phyloP scores from a whole-genome alignment of 2,329 filamentous ascomycete genomes.

The Paraphaeosphaeria minitans region DNA sequence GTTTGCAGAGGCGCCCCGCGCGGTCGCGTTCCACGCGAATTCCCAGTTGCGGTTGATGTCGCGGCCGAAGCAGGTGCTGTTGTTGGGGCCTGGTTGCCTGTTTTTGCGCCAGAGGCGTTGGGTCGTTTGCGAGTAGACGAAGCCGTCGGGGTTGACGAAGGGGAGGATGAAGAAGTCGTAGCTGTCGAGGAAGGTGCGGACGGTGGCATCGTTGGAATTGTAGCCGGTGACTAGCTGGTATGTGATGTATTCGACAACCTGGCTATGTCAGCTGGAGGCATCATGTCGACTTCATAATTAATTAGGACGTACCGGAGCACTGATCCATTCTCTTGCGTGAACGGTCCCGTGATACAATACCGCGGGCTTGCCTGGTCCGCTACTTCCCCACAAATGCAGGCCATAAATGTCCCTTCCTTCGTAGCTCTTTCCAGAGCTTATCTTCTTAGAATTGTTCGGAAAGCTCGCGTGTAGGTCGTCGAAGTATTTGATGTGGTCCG shows the following conservation, averaged over 20 bases:
- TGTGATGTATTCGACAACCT: slow-evolving; percentile 34
- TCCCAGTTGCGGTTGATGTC: slow-evolving; percentile 46
- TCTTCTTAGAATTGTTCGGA: slow-evolving; percentile 35
- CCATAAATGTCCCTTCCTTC: slow-evolving; percentile 40
- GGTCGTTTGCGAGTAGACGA: slow-evolving; percentile 41
- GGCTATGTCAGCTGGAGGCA: background rate
- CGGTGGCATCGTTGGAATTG: slow-evolving; percentile 30
- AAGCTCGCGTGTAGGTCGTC: slow-evolving; percentile 34
- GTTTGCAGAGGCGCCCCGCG: slow-evolving; percentile 34
- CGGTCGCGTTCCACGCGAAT: slow-evolving; percentile 34
- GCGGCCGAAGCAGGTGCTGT: slow-evolving; percentile 37
- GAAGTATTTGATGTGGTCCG: slow-evolving; percentile 38
- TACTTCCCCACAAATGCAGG: slow-evolving; percentile 39
- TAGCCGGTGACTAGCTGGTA: slow-evolving; percentile 36
- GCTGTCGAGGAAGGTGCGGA: slow-evolving; percentile 38
- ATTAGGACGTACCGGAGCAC: slow-evolving; percentile 47
- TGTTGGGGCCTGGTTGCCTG: slow-evolving; percentile 37
- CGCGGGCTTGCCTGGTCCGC: slow-evolving; percentile 39
- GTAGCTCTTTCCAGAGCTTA: slow-evolving; percentile 35
- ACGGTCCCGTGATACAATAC: slow-evolving; percentile 40
- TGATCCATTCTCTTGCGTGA: slow-evolving; percentile 42
- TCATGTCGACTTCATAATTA: background rate
- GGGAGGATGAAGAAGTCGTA: slow-evolving; percentile 44
- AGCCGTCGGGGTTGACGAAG: slow-evolving; percentile 41
- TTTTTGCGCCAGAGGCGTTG: slow-evolving; percentile 45